These are phyloP conservation scores for Tetragonia tetragonoides DNA, from an alignment of 148 eudicot genomes.

Conservation along the genomic window DNA sequence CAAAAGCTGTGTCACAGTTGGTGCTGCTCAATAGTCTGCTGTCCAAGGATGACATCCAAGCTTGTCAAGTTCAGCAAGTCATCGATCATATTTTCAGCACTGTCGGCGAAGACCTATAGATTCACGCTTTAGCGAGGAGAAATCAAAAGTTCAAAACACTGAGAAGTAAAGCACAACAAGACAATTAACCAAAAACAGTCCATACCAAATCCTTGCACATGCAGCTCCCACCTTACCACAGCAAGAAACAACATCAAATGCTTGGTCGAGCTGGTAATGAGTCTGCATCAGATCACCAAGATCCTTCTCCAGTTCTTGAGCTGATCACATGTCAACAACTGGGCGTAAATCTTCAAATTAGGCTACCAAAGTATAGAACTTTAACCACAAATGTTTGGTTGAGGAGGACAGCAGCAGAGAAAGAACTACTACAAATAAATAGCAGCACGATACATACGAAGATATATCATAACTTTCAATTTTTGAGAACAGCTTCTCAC, in stretches of 20 bases:
- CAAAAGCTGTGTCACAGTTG: conserved; percentile 64
- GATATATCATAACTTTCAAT: too few species aligned
- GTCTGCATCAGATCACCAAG: conserved; percentile 58
- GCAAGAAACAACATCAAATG: conserved; percentile 22
- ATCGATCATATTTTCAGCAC: conserved; percentile 74
- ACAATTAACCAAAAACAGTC: neutral
- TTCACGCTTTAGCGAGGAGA: neutral
- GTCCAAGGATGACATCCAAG: conserved; percentile 74
- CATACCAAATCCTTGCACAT: conserved; percentile 86
- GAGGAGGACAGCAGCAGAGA: neutral
- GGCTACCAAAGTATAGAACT: neutral
- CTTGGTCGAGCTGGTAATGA: conserved; percentile 44
- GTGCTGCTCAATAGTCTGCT: conserved; percentile 84
- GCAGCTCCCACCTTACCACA: conserved; percentile 74
- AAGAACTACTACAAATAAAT: neutral
- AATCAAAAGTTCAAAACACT: neutral
- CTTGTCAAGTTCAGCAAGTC: conserved; percentile 88
- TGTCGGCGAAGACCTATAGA: conserved; percentile 67
- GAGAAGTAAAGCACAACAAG: neutral
- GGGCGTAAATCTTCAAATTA: neutral
- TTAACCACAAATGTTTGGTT: neutral
- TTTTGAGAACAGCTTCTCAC: neutral
- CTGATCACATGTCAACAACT: conserved; percentile 43
- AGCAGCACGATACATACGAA: neutral
- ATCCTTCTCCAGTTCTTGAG: conserved; percentile 95